These are phyloP conservation scores for Yamadazyma sp. DNA, from an alignment of 1,139 yeast species.

Conservation along the genomic window DNA sequence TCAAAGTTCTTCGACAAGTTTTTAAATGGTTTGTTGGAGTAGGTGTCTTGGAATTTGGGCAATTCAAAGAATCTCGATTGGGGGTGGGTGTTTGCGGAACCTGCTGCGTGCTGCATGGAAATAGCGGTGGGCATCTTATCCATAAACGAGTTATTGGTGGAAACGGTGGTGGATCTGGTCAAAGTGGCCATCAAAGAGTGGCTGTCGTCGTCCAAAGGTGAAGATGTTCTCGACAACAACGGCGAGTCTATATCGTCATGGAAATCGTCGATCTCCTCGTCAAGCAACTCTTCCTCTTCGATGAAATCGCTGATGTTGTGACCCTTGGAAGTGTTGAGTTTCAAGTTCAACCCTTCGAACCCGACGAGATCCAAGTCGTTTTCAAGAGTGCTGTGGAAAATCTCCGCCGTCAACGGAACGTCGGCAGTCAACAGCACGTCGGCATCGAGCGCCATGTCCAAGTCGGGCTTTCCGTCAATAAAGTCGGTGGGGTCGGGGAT, in stretches of 20 bases:
- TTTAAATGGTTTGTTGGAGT: constrained; percentile 4
- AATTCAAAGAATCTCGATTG: constrained; percentile 24
- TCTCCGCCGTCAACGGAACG: neutral
- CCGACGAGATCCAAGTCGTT: neutral
- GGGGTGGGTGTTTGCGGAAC: neutral
- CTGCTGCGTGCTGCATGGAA: neutral
- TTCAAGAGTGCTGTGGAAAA: neutral
- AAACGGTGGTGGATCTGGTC: constrained; percentile 47
- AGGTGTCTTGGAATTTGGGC: constrained; percentile 20
- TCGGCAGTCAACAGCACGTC: neutral
- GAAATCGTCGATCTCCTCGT: constrained; percentile 16
- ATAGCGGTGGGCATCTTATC: constrained; percentile 13
- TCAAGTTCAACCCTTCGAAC: neutral
- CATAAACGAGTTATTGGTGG: constrained; percentile 26
- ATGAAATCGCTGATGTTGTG: constrained; percentile 2
- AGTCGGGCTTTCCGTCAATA: neutral
- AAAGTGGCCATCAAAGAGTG: constrained; percentile 41
- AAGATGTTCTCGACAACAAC: constrained; percentile 40
- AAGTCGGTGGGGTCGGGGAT: neutral
- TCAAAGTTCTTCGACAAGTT: constrained; percentile 17
- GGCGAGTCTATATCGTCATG: constrained; percentile 27
- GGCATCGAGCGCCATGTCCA: neutral
- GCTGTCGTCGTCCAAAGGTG: constrained; percentile 37
- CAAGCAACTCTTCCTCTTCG: constrained; percentile 12
- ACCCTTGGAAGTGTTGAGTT: neutral